Percentiles rank a stretch among this genome's conserved stretches.
These are phyloP conservation scores for Daedaleopsis nitida DNA, from an alignment of 768 basidiomycete genomes.

Conservation along the genomic window DNA sequence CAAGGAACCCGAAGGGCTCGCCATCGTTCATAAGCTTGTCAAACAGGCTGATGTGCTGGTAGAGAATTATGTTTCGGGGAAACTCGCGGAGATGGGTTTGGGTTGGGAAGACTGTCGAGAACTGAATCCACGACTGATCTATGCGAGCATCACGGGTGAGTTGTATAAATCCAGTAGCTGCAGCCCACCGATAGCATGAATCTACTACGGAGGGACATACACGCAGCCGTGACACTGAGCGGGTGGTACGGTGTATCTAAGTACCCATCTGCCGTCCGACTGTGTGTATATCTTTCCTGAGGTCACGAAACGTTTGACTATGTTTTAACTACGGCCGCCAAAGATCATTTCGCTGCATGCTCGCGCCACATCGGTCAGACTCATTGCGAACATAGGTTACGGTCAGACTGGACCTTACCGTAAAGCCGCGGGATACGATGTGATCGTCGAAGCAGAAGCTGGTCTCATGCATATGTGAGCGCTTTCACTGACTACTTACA, in stretches of 20 bases:
- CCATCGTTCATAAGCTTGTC: conserved; percentile 72
- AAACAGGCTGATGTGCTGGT: conserved; percentile 81
- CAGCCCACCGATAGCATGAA: conserved; percentile 15
- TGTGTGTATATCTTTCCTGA: background rate
- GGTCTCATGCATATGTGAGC: conserved; percentile 91
- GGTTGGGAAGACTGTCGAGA: conserved; percentile 81
- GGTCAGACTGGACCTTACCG: conserved; percentile 91
- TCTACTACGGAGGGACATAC: too few species aligned
- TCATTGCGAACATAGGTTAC: conserved; percentile 49
- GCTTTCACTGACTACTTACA: background rate
- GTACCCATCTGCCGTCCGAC: conserved; percentile 18
- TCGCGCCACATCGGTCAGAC: background rate
- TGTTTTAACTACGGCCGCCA: too few species aligned
- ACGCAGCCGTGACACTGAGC: too few species aligned
- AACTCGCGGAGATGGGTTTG: conserved; percentile 81
- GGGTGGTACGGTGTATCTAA: too few species aligned
- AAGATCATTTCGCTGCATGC: background rate
- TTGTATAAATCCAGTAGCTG: background rate
- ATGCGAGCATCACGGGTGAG: conserved; percentile 86
- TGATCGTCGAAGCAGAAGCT: conserved; percentile 75
- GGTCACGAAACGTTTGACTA: too few species aligned
- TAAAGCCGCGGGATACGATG: conserved; percentile 85
- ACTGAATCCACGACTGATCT: conserved; percentile 81
- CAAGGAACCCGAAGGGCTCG: conserved; percentile 75
- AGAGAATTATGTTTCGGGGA: conserved; percentile 87